Evolutionary conservation across 129 eudicot genomes (phyloP).

Genomic region (Deinandra increscens): DNA sequence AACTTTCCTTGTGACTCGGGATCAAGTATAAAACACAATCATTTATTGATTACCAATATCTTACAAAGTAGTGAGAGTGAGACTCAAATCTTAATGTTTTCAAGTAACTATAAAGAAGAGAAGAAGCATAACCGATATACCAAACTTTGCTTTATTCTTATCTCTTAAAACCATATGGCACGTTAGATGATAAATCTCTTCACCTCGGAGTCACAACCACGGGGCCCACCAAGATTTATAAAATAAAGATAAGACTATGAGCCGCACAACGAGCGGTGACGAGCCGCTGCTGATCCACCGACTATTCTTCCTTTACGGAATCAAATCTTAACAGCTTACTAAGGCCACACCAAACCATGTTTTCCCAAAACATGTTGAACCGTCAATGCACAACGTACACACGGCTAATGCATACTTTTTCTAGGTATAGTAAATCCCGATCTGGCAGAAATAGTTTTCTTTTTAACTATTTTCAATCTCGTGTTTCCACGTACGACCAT

Average conservation of each 20-base stretch:
- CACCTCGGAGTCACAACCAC: neutral
- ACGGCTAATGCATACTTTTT: neutral
- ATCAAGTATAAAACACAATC: too few species aligned
- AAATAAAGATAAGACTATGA: slow-evolving; percentile 16
- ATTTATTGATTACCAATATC: too few species aligned
- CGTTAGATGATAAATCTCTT: neutral
- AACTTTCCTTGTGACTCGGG: too few species aligned
- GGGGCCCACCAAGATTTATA: slow-evolving; percentile 28
- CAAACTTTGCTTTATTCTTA: too few species aligned
- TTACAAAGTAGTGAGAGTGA: too few species aligned
- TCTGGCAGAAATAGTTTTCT: slow-evolving; percentile 9
- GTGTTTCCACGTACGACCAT: slow-evolving; percentile 40
- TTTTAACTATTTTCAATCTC: slow-evolving; percentile 1
- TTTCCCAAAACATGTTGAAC: neutral
- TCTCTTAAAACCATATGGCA: too few species aligned
- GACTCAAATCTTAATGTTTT: too few species aligned
- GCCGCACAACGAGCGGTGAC: slow-evolving; percentile 45
- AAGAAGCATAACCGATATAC: too few species aligned
- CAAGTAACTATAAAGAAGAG: too few species aligned
- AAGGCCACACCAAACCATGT: neutral
- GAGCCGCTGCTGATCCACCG: slow-evolving; percentile 44
- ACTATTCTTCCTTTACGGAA: slow-evolving; percentile 23
- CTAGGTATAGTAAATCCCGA: neutral
- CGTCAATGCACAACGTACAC: neutral
- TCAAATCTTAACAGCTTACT: slow-evolving; percentile 23